These are phyloP conservation scores for Pterula multifida DNA, from an alignment of 1,284 basidiomycete genomes.

Conservation along the genomic window DNA sequence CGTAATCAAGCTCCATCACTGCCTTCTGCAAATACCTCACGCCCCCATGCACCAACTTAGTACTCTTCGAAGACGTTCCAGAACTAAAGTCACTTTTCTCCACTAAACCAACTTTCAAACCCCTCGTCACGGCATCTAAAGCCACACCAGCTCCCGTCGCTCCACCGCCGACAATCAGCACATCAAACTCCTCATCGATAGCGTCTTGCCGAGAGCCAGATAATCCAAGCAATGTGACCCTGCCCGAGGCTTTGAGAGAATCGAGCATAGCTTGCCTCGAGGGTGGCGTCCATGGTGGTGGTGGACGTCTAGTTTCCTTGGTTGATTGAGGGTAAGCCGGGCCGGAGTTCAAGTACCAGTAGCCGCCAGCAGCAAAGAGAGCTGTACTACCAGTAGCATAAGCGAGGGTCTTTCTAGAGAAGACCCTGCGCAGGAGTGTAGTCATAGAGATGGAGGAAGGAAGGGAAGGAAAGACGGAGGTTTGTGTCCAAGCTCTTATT, in stretches of 20 bases:
- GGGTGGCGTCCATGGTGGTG: constrained; percentile 68
- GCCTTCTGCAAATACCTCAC: constrained; percentile 97
- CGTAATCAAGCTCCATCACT: constrained; percentile 91
- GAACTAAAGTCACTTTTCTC: constrained; percentile 90
- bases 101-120: constrained; percentile 87
- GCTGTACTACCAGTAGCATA: constrained; percentile 38
- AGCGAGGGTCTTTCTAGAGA: constrained; percentile 42
- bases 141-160: constrained; percentile 94
- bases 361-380: constrained; percentile 43
- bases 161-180: constrained; percentile 86
- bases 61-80: constrained; percentile 95
- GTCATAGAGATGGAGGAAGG: constrained; percentile 3
- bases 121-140: constrained; percentile 86
- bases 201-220: background rate
- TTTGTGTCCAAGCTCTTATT: background rate
- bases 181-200: constrained; percentile 50
- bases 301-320: constrained; percentile 49
- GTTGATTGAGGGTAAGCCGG: constrained; percentile 53
- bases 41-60: constrained; percentile 96
- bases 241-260: constrained; percentile 35
- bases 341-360: constrained; percentile 61
- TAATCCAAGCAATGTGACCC: constrained; percentile 11
- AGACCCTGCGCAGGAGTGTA: constrained; percentile 28
- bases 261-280: constrained; percentile 51
- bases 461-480: background rate